A percentile compares a stretch with the other conserved stretches of the same genome.
Evolutionary conservation across 2,329 filamentous ascomycete genomes (phyloP).

Genomic region (Cladophialophora bantiana): DNA sequence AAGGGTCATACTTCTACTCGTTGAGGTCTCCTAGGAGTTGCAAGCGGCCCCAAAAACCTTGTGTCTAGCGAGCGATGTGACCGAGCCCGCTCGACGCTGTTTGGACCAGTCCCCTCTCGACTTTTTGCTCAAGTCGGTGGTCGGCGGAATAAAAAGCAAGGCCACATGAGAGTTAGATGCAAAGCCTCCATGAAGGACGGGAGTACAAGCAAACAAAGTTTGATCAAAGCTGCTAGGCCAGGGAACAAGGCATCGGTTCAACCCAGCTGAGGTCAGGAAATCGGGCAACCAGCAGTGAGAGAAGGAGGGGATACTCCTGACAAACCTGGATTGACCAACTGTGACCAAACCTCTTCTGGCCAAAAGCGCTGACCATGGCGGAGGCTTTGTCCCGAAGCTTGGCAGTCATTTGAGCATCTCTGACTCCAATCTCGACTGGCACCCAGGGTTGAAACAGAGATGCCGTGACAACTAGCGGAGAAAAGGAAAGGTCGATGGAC

Average conservation of each 20-base stretch:
- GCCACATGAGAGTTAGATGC: slow-evolving; percentile 13
- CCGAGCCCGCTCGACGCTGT: neutral
- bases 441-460: neutral
- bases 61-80: slow-evolving; percentile 3
- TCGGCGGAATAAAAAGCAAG: slow-evolving; percentile 19
- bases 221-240: neutral
- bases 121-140: slow-evolving; percentile 11
- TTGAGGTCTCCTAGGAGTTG: neutral
- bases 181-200: slow-evolving; percentile 22
- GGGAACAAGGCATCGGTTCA: slow-evolving; percentile 2
- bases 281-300: slow-evolving; percentile 17
- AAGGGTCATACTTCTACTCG: slow-evolving; percentile 15
- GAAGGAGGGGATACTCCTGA: slow-evolving; percentile 21
- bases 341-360: slow-evolving; percentile 17
- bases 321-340: neutral
- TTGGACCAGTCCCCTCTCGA: neutral
- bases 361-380: slow-evolving; percentile 13
- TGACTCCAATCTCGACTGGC: neutral
- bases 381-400: slow-evolving; percentile 21
- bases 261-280: slow-evolving; percentile 8
- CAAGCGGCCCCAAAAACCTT: slow-evolving; percentile 12
- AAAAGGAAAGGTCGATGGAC: neutral
- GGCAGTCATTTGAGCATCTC: slow-evolving; percentile 6
- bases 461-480: neutral
- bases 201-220: neutral